Base-by-base conservation (phyloP, 257 asterid genomes). In the Solanum corneliomulleri region DNA sequence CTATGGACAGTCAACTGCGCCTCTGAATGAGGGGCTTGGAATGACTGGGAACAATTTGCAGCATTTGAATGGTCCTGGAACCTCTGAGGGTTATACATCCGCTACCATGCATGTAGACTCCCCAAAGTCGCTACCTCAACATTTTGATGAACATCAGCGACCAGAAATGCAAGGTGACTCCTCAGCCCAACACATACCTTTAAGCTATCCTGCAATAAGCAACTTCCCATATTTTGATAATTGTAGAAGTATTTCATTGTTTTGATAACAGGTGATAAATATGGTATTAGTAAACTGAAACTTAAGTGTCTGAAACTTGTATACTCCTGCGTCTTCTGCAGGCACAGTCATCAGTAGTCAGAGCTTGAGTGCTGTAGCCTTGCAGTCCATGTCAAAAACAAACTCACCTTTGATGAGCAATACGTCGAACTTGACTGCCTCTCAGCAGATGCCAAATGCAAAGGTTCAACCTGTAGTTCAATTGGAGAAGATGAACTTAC, bases 81-180 rank as follows among this genome's bases (percentile, higher is more conserved):
- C 90, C 84, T 90, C 93, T 1, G 98, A 96, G 90, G 94, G 93
- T 35, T 92, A 91, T 89, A 85, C 92, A 88, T 33, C 96, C 7
- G 89, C 94, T 42, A 86, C 93, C 42, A 33, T 86, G 66, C 89
- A 89, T 92, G 96, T 93, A 15, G 95, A 90, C 94, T 91, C 97
- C 47, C 37, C 92, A 37, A 93, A 92, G 88, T 92, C 94, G 84
- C 58, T 90, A 86, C 92, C 91, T 62, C 96, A 91, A 58, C 91
- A 88, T 74, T 89, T 90, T 87, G 98, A 95, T 87, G 98, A 93
- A 86, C 96, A 92, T 91, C 98, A 92, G 85, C 95, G 89, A 87
- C 87, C 98, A 85, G 87, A 90, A 88, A 86, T 88, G 77, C 97
- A 92, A 68, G 98, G 99, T 97, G 90, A 81, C 45, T 75, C 85